Conservation (phyloP, 2,329 filamentous ascomycete genomes). For the Sordariomycetes sp. region DNA sequence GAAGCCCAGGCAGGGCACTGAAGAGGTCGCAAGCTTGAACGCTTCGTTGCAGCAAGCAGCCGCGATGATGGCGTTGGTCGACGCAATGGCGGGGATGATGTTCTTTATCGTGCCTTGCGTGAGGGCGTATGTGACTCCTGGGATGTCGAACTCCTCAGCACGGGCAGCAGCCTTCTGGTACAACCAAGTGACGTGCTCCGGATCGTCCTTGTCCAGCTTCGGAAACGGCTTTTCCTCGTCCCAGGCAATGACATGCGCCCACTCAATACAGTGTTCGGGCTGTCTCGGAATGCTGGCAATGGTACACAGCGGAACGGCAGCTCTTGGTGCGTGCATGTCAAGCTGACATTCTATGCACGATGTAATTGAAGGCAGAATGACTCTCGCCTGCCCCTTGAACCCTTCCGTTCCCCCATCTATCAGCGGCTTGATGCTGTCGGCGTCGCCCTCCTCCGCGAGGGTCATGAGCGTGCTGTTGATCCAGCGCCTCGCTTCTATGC, state of each 20-base stretch:
- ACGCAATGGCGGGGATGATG: slow-evolving; percentile 97
- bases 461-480: slow-evolving; percentile 90
- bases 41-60: slow-evolving; percentile 95
- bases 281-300: slow-evolving; percentile 93
- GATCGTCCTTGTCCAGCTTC: slow-evolving; percentile 86
- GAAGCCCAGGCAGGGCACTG: slow-evolving; percentile 70
- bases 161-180: slow-evolving; percentile 76
- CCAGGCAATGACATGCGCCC: slow-evolving; percentile 98
- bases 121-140: slow-evolving; percentile 87
- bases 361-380: slow-evolving; percentile 84
- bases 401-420: slow-evolving; percentile 97
- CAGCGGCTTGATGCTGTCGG: slow-evolving; percentile 82
- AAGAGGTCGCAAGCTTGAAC: slow-evolving; percentile 80
- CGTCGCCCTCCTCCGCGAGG: slow-evolving; percentile 70
- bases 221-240: slow-evolving; percentile 77
- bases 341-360: slow-evolving; percentile 98
- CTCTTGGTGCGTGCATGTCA: slow-evolving; percentile 95
- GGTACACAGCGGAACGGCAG: slow-evolving; percentile 93
- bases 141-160: slow-evolving; percentile 80
- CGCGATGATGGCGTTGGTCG: slow-evolving; percentile 93
- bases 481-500: slow-evolving; percentile 95
- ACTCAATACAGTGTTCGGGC: slow-evolving; percentile 96
- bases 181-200: slow-evolving; percentile 95
- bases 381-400: slow-evolving; percentile 93
- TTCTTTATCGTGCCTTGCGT: slow-evolving; percentile 99